phyloP scores from a whole-genome alignment of 108 stramenopile species.

The Pseudonitzschia multiseries region DNA sequence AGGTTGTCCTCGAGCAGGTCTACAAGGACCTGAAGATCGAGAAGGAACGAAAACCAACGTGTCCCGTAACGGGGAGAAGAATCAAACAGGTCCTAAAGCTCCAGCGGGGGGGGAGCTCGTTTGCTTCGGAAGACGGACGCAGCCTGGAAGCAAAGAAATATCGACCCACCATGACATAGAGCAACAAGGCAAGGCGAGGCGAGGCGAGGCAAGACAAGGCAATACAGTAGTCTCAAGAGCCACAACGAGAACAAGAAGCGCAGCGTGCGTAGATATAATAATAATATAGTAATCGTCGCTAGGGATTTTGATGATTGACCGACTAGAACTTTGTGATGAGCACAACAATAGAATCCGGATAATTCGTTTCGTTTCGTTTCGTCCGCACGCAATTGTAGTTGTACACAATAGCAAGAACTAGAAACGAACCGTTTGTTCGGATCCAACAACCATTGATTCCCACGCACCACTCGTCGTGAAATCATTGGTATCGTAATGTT shows the following conservation, averaged over 20 bases:
- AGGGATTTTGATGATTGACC: no score
- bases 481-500: no score
- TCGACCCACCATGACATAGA: slow-evolving; percentile 69
- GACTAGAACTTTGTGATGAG: background rate
- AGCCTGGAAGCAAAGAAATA: slow-evolving; percentile 69
- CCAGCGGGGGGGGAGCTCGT: slow-evolving; percentile 69
- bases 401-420: background rate
- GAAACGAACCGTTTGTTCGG: no score
- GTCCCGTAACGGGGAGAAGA: slow-evolving; percentile 75
- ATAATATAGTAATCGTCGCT: no score
- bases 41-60: slow-evolving; percentile 38
- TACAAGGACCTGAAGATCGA: slow-evolving; percentile 57
- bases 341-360: no score
- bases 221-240: background rate
- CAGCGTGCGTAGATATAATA: no score
- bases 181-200: background rate
- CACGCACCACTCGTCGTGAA: no score
- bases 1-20: slow-evolving; percentile 67
- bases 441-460: no score
- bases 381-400: no score
- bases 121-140: slow-evolving; percentile 57
- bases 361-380: no score
- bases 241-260: no score
- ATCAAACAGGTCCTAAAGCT: slow-evolving; percentile 76
- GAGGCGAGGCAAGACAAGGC: background rate